A percentile compares a stretch with the other conserved stretches of the same genome.
phyloP scores from a whole-genome alignment of 129 eudicot genomes.

The Pseudognaphalium luteoalbum region DNA sequence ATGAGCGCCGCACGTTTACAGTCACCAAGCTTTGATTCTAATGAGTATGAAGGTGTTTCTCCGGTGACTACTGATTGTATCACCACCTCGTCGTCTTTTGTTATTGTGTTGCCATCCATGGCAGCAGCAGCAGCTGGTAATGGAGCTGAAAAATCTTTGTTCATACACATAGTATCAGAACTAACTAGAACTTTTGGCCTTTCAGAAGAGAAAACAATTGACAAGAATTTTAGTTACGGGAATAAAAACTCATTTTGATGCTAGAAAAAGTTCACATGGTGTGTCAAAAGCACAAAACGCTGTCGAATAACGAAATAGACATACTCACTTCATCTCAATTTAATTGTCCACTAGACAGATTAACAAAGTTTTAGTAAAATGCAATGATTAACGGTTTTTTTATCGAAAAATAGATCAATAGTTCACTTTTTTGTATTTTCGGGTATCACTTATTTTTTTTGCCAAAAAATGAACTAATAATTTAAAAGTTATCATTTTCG shows the following conservation, averaged over 20 bases:
- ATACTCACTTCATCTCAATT: no score
- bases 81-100: background rate
- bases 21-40: background rate
- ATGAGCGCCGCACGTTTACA: background rate
- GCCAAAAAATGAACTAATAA: no score
- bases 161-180: background rate
- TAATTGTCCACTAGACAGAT: no score
- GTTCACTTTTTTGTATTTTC: no score
- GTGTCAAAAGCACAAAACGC: no score
- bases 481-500: no score
- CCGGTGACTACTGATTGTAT: background rate
- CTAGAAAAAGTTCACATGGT: background rate
- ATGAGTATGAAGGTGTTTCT: background rate
- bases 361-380: no score
- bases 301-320: no score
- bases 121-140: background rate
- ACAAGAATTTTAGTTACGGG: no score
- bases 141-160: background rate
- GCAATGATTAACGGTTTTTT: background rate
- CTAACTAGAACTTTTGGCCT: background rate
- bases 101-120: background rate
- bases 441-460: no score
- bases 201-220: no score
- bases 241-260: background rate
- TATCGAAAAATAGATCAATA: no score